Conservation (phyloP, 2,329 filamentous ascomycete species). For the Lasiodiplodia sp. region DNA sequence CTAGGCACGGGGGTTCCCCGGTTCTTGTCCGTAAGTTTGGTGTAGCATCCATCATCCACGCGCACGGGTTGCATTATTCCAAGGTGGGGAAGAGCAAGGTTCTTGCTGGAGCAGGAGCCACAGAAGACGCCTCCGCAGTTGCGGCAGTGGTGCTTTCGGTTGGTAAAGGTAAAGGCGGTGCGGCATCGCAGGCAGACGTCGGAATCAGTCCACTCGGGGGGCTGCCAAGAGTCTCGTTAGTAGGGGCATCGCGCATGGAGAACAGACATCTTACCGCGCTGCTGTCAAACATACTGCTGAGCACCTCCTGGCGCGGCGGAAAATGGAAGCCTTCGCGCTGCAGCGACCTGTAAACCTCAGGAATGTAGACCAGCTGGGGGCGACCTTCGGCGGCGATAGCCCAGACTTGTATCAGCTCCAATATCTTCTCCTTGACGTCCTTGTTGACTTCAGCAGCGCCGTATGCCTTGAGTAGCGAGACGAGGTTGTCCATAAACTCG, state of each 20-base stretch:
- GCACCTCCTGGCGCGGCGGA: slow-evolving; percentile 82
- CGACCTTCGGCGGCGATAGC: slow-evolving; percentile 86
- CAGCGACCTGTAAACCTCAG: slow-evolving; percentile 82
- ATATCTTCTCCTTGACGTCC: slow-evolving; percentile 87
- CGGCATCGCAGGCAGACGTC: slow-evolving; percentile 99
- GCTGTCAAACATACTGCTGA: slow-evolving; percentile 98
- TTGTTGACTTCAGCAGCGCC: slow-evolving; percentile 77
- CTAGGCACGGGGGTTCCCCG: slow-evolving; percentile 52
- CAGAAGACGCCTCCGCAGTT: slow-evolving; percentile 99
- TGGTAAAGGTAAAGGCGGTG: slow-evolving; percentile 95
- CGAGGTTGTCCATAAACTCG: slow-evolving; percentile 98
- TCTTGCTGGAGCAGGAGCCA: slow-evolving; percentile 91
- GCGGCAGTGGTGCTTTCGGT: slow-evolving; percentile 96
- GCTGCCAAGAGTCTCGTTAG: slow-evolving; percentile 59
- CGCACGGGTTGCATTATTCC: slow-evolving; percentile 90
- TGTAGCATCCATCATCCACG: slow-evolving; percentile 95
- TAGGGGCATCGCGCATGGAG: neutral
- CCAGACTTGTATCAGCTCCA: slow-evolving; percentile 94
- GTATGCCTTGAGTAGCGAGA: slow-evolving; percentile 84
- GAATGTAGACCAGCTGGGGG: slow-evolving; percentile 83
- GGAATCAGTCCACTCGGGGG: slow-evolving; percentile 96
- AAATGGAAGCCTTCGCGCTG: slow-evolving; percentile 89
- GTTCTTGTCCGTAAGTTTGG: slow-evolving; percentile 81
- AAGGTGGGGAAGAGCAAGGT: slow-evolving; percentile 85
- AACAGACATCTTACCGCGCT: slow-evolving; percentile 72